phyloP scores from a whole-genome alignment of 2,329 filamentous ascomycete genomes.

The Penicillium hordei region DNA sequence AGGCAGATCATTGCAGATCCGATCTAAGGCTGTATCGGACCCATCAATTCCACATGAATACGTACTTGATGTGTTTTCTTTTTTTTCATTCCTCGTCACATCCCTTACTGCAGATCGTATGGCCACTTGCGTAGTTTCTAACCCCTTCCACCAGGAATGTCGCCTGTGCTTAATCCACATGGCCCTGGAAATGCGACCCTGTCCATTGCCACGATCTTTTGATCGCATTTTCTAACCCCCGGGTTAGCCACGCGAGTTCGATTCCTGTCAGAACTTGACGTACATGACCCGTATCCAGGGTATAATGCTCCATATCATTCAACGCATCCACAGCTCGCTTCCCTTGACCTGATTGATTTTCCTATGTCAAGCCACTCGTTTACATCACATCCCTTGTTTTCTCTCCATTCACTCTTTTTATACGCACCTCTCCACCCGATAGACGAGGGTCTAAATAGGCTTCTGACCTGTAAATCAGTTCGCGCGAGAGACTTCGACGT shows the following conservation, averaged over 20 bases:
- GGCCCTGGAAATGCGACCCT: background rate
- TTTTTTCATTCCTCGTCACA: constrained; percentile 6
- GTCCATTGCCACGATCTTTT: background rate
- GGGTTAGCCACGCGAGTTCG: background rate
- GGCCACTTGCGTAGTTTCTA: constrained; percentile 13
- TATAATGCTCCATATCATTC: background rate
- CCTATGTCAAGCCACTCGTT: background rate
- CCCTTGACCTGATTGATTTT: background rate
- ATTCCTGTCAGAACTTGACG: background rate
- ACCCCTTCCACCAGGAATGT: constrained; percentile 9
- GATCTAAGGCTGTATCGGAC: background rate
- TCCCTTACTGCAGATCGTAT: constrained; percentile 18
- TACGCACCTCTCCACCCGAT: background rate
- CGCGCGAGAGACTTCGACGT: constrained; percentile 2
- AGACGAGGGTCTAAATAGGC: background rate
- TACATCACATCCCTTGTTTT: constrained; percentile 21
- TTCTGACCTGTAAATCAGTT: constrained; percentile 19
- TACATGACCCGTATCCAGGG: background rate
- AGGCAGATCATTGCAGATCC: background rate
- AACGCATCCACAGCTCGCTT: background rate
- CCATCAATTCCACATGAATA: background rate
- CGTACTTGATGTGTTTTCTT: background rate
- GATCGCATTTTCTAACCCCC: background rate
- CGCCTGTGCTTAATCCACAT: constrained; percentile 10
- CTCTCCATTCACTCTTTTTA: background rate